phyloP scores from a whole-genome alignment of 2,329 filamentous ascomycete species.

The Colletotrichum siamense region DNA sequence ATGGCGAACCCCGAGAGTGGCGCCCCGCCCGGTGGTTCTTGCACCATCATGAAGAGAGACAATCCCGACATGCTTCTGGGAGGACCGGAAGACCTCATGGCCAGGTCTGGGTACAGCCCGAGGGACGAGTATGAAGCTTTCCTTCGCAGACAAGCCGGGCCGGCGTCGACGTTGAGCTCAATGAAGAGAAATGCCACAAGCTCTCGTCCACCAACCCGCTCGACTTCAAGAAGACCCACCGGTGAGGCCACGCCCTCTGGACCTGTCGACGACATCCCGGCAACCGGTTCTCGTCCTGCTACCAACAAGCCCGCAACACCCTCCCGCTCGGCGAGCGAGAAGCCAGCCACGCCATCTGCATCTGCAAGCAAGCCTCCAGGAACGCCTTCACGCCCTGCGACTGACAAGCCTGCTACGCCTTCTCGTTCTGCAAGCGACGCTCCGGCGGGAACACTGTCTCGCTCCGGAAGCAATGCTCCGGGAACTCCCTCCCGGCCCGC shows the following conservation, averaged over 20 bases:
- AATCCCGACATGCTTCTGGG: background rate
- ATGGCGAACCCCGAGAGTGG: background rate
- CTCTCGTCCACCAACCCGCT: background rate
- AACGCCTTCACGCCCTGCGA: background rate
- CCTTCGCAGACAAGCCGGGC: background rate
- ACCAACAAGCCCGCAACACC: background rate
- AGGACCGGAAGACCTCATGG: background rate
- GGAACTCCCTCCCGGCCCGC: background rate
- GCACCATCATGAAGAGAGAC: slow-evolving; percentile 3
- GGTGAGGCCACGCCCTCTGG: background rate
- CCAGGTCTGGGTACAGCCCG: background rate
- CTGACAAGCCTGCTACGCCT: background rate
- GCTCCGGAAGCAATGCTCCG: background rate
- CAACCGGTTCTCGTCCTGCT: background rate
- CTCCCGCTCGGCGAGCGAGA: background rate
- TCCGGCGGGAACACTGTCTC: background rate
- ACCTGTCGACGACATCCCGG: background rate
- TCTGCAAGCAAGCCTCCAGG: background rate
- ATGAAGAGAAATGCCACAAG: background rate
- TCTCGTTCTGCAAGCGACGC: background rate
- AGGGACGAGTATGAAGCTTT: background rate
- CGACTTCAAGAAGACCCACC: background rate
- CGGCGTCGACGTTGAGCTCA: background rate
- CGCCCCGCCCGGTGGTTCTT: background rate
- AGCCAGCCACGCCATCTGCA: background rate